Evolutionary conservation across 2,329 filamentous ascomycete genomes (phyloP), one percentile per base, ranked within the genome.

Genomic region (Claviceps citrina): DNA sequence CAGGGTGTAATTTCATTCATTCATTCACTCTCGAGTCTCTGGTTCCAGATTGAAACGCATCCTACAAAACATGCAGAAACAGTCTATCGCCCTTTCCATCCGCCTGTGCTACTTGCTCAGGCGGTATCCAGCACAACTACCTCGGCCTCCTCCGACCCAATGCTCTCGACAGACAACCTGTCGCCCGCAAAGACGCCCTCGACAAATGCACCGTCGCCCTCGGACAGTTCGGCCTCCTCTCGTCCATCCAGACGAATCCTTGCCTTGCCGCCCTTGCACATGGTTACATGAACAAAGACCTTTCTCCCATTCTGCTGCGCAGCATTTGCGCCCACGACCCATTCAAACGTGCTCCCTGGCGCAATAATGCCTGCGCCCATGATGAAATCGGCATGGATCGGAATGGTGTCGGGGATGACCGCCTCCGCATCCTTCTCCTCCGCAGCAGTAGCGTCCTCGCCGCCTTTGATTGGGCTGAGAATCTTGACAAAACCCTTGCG

Each of bases 191-290:
- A 72, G 9, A 84, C 68, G 12, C 60, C 60, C 6, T 78, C 76
- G 6, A 93, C 63, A 58, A 84, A 91, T 1, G 81, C 83, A 13
- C 84, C 84, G 59, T 93, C 85, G 0, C 85, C 85, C 60, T 93
- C 85, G 1, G 63, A 65, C 15, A 93, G 56, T 47, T 62, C 60
- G 0, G 73, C 72, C 46, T 81, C 76, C 33, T 82, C 76, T 42
- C 76, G 63, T 1, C 75, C 75, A 52, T 70, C 81, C 50, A 79
- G 63, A 47, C 71, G 71, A 44, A 93, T 74, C 65, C 75, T 84
- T 28, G 82, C 71, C 48, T 77, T 81, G 19, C 82, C 82, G 31
- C 68, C 68, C 63, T 83, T 81, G 63, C 78, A 78, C 82, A 87
- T 89, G 15, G 85, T 72, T 40, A 93, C 48, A 58, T 93, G 85